Evolutionary conservation across 139 green algal species (phyloP).

Genomic region (Pseudopediastrum boryanum): DNA sequence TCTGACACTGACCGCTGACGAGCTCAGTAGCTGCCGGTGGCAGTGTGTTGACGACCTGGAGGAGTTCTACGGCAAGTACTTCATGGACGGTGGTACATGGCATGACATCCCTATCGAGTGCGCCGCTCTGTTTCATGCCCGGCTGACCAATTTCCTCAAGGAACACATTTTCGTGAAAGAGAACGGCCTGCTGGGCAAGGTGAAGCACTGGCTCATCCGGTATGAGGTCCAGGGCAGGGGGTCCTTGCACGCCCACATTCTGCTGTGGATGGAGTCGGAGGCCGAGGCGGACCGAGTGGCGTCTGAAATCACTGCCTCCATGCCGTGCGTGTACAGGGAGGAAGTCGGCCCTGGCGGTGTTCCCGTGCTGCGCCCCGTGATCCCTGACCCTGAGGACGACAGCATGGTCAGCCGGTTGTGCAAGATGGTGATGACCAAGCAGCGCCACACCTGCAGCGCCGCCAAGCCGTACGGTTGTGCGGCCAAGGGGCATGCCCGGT

Average conservation of each 20-base stretch:
- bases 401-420: background rate
- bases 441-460: constrained; percentile 3
- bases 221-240: background rate
- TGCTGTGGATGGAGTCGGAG: constrained; percentile 4
- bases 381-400: no score
- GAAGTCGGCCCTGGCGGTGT: no score
- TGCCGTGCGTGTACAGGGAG: background rate
- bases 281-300: no score
- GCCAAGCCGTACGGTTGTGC: background rate
- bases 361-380: no score
- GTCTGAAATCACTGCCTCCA: constrained; percentile 13
- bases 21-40: background rate
- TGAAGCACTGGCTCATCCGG: background rate
- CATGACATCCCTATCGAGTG: constrained; percentile 4
- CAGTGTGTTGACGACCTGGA: background rate
- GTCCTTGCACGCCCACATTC: constrained; percentile 8
- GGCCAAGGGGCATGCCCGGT: background rate
- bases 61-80: constrained; percentile 1
- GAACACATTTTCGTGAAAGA: background rate
- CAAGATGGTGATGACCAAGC: background rate
- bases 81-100: background rate
- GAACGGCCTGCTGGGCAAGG: background rate
- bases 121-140: background rate
- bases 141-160: background rate
- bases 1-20: constrained; percentile 15